Evolutionary conservation across 163 green algal species (phyloP).

Genomic region (Picocystis sp.): DNA sequence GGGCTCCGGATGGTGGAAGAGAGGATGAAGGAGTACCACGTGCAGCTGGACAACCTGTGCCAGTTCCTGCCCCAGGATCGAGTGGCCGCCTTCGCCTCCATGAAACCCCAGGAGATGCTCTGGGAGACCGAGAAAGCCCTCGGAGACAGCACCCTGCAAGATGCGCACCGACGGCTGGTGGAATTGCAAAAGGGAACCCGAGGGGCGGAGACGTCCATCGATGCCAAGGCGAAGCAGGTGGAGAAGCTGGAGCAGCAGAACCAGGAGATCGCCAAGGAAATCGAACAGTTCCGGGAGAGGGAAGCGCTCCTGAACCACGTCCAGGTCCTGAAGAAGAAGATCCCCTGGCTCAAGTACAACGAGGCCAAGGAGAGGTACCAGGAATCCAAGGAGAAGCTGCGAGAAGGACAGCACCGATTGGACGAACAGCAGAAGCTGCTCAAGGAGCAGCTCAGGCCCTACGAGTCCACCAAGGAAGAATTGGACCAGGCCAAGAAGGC

Average conservation of each 20-base stretch:
- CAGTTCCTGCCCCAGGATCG: constrained; percentile 86
- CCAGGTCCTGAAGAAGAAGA: constrained; percentile 23
- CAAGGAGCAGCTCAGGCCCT: no score
- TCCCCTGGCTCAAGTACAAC: constrained; percentile 28
- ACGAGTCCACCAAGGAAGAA: no score
- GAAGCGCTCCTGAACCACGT: constrained; percentile 19
- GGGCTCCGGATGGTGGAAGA: constrained; percentile 25
- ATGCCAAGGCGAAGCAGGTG: constrained; percentile 13
- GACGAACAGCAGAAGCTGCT: no score
- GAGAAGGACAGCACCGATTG: background rate
- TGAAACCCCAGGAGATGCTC: constrained; percentile 67
- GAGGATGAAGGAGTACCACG: constrained; percentile 42
- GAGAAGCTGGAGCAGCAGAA: constrained; percentile 19
- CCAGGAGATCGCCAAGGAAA: constrained; percentile 24
- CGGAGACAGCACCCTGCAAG: constrained; percentile 44
- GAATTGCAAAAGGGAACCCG: constrained; percentile 10
- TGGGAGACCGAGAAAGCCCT: constrained; percentile 75
- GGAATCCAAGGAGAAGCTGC: constrained; percentile 3
- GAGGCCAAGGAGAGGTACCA: constrained; percentile 11
- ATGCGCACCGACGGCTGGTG: constrained; percentile 58
- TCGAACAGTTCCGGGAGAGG: constrained; percentile 21
- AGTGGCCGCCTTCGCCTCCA: constrained; percentile 69
- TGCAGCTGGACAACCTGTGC: constrained; percentile 92
- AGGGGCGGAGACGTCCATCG: constrained; percentile 4
- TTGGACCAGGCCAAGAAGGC: no score